Base-by-base conservation (phyloP, 805 yeast genomes). In the Pichia membranifaciens region DNA sequence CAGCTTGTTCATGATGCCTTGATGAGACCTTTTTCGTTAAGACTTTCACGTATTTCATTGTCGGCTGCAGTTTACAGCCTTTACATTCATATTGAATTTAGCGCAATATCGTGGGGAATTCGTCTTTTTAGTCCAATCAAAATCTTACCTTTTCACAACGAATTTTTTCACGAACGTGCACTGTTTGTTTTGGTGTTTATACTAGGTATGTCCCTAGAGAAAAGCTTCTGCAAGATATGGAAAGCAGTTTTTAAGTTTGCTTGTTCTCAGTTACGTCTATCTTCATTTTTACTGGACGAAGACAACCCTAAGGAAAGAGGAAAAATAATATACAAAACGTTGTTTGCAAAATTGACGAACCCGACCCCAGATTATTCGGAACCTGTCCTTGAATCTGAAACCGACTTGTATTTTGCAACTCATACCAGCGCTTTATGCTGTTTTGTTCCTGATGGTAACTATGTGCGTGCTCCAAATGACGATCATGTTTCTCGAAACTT, bases 1-100 rank as follows among this genome's bases (percentile, higher is more conserved):
- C 79, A 91, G 54, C 76, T 93, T 12, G 75, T 91, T 37, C 91
- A 88, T 54, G 96, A 90, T 60, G 93, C 96, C 1, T 65, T 93
- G 45, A 83, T 85, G 49, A 80, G 85, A 54, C 86, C 96, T 0
- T 75, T 91, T 57, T 53, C 65, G 8, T 68, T 83, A 40, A 97
- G 93, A 61, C 52, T 90, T 20, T 79, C 84, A 25, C 73, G 96
- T 52, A 81, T 90, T 28, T 72, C 73, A 2, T 65, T 87, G 23
- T 84, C 95, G 25, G 91, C 82, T 17, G 70, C 78, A 39, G 86
- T 87, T 17, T 90, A 90, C 59, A 77, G 85, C 1, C 69, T 77
- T 0, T 81, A 90, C 57, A 87, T 93, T 31, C 56, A 82, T 13
- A 59, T 81, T 9, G 95, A 96, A 2, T 75, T 93, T 48, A 96